These are phyloP conservation scores for Chrysanthemum makinoi DNA, from an alignment of 129 eudicot species.

Conservation along the genomic window DNA sequence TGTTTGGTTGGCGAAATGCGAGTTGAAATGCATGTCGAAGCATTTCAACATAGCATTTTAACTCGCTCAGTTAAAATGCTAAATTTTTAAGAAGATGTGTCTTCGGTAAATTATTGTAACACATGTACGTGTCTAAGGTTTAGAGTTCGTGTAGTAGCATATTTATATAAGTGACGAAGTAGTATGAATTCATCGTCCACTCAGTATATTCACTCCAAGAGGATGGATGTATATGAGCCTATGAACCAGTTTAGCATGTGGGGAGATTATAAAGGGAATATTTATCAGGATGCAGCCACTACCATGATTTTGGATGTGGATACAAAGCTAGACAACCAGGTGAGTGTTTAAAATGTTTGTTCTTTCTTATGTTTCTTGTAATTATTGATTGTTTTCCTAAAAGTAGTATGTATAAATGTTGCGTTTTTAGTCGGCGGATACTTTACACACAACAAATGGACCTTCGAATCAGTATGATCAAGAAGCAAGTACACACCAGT, in stretches of 20 bases:
- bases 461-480: constrained; percentile 69
- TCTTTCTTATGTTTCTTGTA: constrained; percentile 8
- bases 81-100: no score
- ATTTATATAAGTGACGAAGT: constrained; percentile 26
- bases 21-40: no score
- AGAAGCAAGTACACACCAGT: constrained; percentile 71
- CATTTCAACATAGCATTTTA: no score
- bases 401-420: neutral
- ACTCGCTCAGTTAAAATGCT: no score
- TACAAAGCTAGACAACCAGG: constrained; percentile 68
- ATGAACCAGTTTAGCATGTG: constrained; percentile 84
- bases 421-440: constrained; percentile 66
- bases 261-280: constrained; percentile 78
- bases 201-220: constrained; percentile 66
- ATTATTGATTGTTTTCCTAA: no score
- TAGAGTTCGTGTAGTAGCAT: constrained; percentile 27
- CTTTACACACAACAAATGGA: constrained; percentile 71
- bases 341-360: constrained; percentile 21
- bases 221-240: constrained; percentile 85
- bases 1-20: no score
- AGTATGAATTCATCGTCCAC: constrained; percentile 75
- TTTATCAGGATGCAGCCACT: constrained; percentile 56
- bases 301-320: constrained; percentile 66
- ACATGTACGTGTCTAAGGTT: no score
- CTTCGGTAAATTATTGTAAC: no score